These are phyloP conservation scores for Shiraia bambusicola DNA, from an alignment of 2,329 filamentous ascomycete genomes.

Conservation along the genomic window DNA sequence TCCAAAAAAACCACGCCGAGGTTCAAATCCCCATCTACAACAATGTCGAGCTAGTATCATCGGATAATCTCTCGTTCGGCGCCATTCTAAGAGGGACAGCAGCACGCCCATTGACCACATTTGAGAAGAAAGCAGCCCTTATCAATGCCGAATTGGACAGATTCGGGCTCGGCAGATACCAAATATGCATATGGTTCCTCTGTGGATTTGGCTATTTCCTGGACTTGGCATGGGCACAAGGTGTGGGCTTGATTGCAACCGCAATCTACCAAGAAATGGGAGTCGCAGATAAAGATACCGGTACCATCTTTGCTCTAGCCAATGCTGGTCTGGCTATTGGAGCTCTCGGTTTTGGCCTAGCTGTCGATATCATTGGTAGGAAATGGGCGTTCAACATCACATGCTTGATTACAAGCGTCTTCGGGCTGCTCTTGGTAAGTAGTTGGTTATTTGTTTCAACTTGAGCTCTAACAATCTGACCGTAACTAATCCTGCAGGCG, in stretches of 20 bases:
- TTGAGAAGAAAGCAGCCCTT: constrained; percentile 35
- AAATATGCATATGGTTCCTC: constrained; percentile 37
- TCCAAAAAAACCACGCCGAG: too few species aligned
- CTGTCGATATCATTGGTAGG: constrained; percentile 32
- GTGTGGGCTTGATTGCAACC: constrained; percentile 28
- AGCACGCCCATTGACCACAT: constrained; percentile 27
- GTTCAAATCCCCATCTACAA: constrained; percentile 29
- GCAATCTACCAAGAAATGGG: constrained; percentile 35
- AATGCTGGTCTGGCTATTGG: constrained; percentile 34
- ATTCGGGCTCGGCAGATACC: constrained; percentile 32
- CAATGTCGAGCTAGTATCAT: constrained; percentile 25
- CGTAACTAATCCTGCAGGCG: too few species aligned
- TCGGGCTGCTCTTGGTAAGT: constrained; percentile 26
- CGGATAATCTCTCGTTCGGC: constrained; percentile 25
- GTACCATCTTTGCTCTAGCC: constrained; percentile 29
- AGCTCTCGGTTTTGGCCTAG: constrained; percentile 28
- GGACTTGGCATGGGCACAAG: constrained; percentile 35
- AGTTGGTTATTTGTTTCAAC: too few species aligned
- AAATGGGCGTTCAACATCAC: constrained; percentile 33
- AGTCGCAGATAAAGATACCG: constrained; percentile 23
- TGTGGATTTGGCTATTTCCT: constrained; percentile 37
- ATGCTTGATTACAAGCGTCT: constrained; percentile 31
- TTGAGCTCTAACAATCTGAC: too few species aligned
- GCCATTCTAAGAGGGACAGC: constrained; percentile 32
- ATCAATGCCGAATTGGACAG: constrained; percentile 35